These are phyloP conservation scores for Boletus rufocinnamomeus DNA, from an alignment of 768 basidiomycete species.

Conservation along the genomic window DNA sequence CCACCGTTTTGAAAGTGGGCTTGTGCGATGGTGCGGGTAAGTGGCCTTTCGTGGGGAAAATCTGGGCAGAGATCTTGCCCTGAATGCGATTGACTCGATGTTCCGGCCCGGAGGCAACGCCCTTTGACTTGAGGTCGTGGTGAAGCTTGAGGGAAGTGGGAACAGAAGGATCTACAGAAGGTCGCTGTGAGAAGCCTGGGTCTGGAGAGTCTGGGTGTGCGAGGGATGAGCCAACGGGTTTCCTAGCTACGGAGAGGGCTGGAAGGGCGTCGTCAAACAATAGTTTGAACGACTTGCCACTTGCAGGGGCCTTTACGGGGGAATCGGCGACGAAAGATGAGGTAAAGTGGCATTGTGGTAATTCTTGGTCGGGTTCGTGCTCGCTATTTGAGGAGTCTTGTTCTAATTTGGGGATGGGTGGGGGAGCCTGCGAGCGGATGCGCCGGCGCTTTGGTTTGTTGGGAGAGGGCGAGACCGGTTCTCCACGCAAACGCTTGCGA, in stretches of 20 bases:
- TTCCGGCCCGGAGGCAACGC: neutral
- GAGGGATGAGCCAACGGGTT: conserved; percentile 1
- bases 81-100: conserved; percentile 5
- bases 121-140: conserved; percentile 6
- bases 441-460: conserved; percentile 75
- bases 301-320: conserved; percentile 60
- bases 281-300: conserved; percentile 62
- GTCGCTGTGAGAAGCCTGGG: neutral
- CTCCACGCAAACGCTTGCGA: conserved; percentile 79
- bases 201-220: conserved; percentile 2
- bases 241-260: conserved; percentile 21
- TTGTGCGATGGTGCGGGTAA: conserved; percentile 1
- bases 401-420: conserved; percentile 40
- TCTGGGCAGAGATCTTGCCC: conserved; percentile 6
- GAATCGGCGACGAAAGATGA: conserved; percentile 68
- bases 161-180: conserved; percentile 2
- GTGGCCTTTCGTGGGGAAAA: conserved; percentile 17
- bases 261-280: conserved; percentile 61
- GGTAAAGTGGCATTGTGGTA: conserved; percentile 33
- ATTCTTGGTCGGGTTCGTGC: conserved; percentile 38
- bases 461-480: conserved; percentile 82
- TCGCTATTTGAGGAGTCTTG: conserved; percentile 35
- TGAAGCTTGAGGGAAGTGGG: conserved; percentile 2
- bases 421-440: conserved; percentile 42
- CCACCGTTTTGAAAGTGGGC: neutral